Evolutionary conservation across 2,329 filamentous ascomycete genomes (phyloP).

Genomic region (Zasmidium angulare): DNA sequence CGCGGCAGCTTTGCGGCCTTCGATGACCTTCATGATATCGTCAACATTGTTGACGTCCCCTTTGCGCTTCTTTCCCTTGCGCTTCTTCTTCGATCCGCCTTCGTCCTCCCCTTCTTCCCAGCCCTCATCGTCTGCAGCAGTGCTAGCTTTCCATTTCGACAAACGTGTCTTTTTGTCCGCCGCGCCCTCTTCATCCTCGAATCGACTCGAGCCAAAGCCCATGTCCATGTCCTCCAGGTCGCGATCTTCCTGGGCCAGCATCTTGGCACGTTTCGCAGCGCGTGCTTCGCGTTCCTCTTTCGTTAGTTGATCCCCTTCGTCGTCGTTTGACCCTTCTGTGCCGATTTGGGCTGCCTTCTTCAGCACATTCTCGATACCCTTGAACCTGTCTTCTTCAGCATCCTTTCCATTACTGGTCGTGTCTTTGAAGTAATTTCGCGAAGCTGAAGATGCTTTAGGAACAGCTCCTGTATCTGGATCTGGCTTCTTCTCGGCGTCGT

Average conservation of each 20-base stretch:
- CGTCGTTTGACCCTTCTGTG: constrained; percentile 46
- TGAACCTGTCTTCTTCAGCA: constrained; percentile 24
- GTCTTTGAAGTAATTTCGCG: constrained; percentile 41
- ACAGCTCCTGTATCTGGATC: constrained; percentile 3
- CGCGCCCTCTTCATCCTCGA: constrained; percentile 74
- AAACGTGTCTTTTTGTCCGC: constrained; percentile 62
- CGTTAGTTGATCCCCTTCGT: constrained; percentile 40
- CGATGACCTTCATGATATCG: constrained; percentile 36
- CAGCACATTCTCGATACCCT: constrained; percentile 46
- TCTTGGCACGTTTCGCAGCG: constrained; percentile 60
- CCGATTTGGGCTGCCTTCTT: constrained; percentile 67
- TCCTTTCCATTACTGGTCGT: constrained; percentile 15
- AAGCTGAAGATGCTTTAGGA: not conserved
- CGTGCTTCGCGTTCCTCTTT: constrained; percentile 63
- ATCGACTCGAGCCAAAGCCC: constrained; percentile 86
- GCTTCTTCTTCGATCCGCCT: constrained; percentile 68
- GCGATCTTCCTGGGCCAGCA: constrained; percentile 70
- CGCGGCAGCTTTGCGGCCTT: constrained; percentile 27
- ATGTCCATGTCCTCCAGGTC: constrained; percentile 92
- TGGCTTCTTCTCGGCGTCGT: constrained; percentile 14
- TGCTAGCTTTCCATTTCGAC: constrained; percentile 60
- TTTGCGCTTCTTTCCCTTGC: constrained; percentile 68
- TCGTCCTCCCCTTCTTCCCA: constrained; percentile 59
- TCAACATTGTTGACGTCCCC: constrained; percentile 35
- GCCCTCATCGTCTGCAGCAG: constrained; percentile 51